phyloP scores from a whole-genome alignment of 768 basidiomycete genomes.

The Pleurotus eryngii region DNA sequence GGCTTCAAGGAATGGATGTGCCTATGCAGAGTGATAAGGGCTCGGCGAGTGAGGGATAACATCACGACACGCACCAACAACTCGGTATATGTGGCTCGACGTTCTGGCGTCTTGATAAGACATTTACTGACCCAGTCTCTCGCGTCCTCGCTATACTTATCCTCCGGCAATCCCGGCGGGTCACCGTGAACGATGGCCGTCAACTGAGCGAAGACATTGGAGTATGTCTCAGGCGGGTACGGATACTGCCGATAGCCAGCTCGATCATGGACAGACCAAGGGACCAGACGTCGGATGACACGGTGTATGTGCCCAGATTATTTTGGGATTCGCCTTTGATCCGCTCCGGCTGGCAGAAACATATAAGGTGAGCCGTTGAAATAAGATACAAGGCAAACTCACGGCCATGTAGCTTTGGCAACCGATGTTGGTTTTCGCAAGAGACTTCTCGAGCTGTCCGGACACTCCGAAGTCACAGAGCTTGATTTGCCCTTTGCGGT shows the following conservation, averaged over 20 bases:
- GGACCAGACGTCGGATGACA: constrained; percentile 97
- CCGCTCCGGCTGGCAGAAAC: constrained; percentile 72
- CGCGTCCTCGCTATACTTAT: constrained; percentile 62
- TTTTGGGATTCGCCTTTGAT: constrained; percentile 93
- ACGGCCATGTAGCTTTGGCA: constrained; percentile 99
- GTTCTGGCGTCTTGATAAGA: constrained; percentile 75
- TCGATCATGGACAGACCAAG: constrained; percentile 93
- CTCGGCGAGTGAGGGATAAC: background rate
- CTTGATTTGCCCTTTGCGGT: constrained; percentile 85
- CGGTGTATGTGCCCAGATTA: constrained; percentile 86
- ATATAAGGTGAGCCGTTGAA: constrained; percentile 1
- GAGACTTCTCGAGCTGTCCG: constrained; percentile 91
- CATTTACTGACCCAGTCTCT: constrained; percentile 82
- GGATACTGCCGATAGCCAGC: constrained; percentile 89
- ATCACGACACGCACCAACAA: constrained; percentile 53
- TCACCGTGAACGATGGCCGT: constrained; percentile 97
- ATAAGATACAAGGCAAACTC: constrained; percentile 25
- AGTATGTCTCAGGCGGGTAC: constrained; percentile 96
- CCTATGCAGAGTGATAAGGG: constrained; percentile 30
- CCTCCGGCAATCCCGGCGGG: constrained; percentile 79
- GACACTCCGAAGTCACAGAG: constrained; percentile 99
- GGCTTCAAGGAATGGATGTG: constrained; percentile 74
- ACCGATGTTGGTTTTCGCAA: constrained; percentile 98
- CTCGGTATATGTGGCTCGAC: constrained; percentile 79
- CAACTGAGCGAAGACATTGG: constrained; percentile 92